Conservation (phyloP, 2,329 filamentous ascomycete species). For the Penicillium freii region DNA sequence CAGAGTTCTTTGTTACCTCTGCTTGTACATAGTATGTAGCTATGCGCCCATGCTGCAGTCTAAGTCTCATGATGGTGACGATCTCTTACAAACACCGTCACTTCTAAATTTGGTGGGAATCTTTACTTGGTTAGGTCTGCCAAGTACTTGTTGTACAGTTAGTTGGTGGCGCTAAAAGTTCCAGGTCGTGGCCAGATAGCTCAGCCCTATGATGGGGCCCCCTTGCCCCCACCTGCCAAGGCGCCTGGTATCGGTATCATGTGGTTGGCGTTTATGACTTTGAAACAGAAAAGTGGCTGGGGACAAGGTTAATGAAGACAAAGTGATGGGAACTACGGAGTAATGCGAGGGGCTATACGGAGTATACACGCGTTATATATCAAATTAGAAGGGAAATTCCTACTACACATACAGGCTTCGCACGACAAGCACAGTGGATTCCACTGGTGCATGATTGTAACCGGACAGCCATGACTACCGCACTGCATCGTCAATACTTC, state of each 20-base stretch:
- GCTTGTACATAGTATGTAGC: neutral
- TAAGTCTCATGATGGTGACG: slow-evolving; percentile 3
- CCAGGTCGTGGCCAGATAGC: slow-evolving; percentile 8
- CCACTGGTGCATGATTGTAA: too few species aligned
- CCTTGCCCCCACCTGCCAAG: slow-evolving; percentile 22
- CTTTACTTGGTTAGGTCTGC: slow-evolving; percentile 1
- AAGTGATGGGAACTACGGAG: neutral
- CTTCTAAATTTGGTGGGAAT: neutral
- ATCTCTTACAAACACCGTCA: neutral
- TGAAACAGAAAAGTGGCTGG: neutral
- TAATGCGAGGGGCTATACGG: neutral
- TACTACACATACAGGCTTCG: neutral
- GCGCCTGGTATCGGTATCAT: neutral
- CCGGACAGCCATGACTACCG: neutral
- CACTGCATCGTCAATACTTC: slow-evolving; percentile 11
- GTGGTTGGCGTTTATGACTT: slow-evolving; percentile 16
- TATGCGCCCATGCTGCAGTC: neutral
- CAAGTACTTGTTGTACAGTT: slow-evolving; percentile 4
- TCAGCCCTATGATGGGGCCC: slow-evolving; percentile 18
- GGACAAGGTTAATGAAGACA: neutral
- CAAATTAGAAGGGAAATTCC: neutral
- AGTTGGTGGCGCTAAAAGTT: slow-evolving; percentile 4
- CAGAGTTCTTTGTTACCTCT: neutral
- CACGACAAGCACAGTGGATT: too few species aligned
- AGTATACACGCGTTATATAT: neutral